These are phyloP conservation scores for Globisporangium heterothallicum DNA, from an alignment of 352 stramenopile genomes.

Conservation along the genomic window DNA sequence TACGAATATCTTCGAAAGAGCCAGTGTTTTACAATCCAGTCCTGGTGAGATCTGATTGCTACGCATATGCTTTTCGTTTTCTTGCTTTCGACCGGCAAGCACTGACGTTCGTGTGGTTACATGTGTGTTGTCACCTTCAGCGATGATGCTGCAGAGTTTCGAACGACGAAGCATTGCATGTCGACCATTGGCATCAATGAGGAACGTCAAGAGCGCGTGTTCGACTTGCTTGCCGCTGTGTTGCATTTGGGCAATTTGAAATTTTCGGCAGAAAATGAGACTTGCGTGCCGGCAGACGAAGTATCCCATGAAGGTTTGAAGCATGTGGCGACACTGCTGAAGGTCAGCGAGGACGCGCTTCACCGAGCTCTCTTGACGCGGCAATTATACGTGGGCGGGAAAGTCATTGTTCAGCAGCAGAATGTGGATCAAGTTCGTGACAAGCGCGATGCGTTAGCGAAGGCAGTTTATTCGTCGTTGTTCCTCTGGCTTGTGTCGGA, in stretches of 20 bases:
- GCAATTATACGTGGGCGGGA: slow-evolving; percentile 84
- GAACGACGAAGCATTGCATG: slow-evolving; percentile 81
- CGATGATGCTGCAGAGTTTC: slow-evolving; percentile 82
- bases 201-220: slow-evolving; percentile 77
- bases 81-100: slow-evolving; percentile 3
- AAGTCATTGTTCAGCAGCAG: slow-evolving; percentile 88
- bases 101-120: background rate
- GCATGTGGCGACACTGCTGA: slow-evolving; percentile 67
- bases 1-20: slow-evolving; percentile 88
- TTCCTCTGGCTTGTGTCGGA: slow-evolving; percentile 90
- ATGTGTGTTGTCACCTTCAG: slow-evolving; percentile 9
- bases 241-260: slow-evolving; percentile 86
- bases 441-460: slow-evolving; percentile 87
- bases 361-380: slow-evolving; percentile 72
- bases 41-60: slow-evolving; percentile 30
- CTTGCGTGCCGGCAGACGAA: slow-evolving; percentile 51
- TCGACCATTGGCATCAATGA: slow-evolving; percentile 82
- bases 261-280: slow-evolving; percentile 82
- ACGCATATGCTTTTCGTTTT: background rate
- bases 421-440: slow-evolving; percentile 84
- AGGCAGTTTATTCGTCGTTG: slow-evolving; percentile 90
- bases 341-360: slow-evolving; percentile 73
- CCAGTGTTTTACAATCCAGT: slow-evolving; percentile 78
- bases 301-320: slow-evolving; percentile 39
- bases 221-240: slow-evolving; percentile 82